phyloP scores from a whole-genome alignment of 169 alveolate genomes.

The Neospora caninum region DNA sequence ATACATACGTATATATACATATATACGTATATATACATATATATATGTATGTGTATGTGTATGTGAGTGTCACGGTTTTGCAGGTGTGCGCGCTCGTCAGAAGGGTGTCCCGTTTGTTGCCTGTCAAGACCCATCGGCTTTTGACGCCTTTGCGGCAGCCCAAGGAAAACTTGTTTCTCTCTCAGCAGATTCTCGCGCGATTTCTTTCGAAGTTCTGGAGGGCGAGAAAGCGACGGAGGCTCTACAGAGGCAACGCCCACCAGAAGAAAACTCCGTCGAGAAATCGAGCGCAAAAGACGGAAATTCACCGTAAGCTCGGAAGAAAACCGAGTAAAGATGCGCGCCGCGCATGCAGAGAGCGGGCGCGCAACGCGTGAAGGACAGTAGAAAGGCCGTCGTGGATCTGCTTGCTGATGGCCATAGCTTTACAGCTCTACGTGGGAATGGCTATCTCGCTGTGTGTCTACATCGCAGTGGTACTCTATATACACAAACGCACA shows the following conservation, averaged over 20 bases:
- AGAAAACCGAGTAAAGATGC: neutral
- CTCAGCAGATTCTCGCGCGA: neutral
- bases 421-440: no score
- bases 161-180: neutral
- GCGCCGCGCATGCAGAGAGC: neutral
- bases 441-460: no score
- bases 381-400: neutral
- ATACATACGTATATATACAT: neutral
- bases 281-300: neutral
- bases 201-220: neutral
- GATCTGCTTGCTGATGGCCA: no score
- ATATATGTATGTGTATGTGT: neutral
- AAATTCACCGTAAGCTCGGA: neutral
- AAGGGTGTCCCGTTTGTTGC: slow-evolving; percentile 45
- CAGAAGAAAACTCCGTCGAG: no score
- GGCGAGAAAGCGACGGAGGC: slow-evolving; percentile 32
- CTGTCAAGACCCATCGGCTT: slow-evolving; percentile 36
- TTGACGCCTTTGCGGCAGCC: slow-evolving; percentile 18
- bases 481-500: no score
- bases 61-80: neutral
- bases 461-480: no score
- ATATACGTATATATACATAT: neutral
- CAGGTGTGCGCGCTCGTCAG: slow-evolving; percentile 66
- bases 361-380: neutral
- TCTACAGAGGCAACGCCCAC: slow-evolving; percentile 1